Evolutionary conservation across 1,284 basidiomycete species (phyloP).

Genomic region (Ganoderma resinaceum): DNA sequence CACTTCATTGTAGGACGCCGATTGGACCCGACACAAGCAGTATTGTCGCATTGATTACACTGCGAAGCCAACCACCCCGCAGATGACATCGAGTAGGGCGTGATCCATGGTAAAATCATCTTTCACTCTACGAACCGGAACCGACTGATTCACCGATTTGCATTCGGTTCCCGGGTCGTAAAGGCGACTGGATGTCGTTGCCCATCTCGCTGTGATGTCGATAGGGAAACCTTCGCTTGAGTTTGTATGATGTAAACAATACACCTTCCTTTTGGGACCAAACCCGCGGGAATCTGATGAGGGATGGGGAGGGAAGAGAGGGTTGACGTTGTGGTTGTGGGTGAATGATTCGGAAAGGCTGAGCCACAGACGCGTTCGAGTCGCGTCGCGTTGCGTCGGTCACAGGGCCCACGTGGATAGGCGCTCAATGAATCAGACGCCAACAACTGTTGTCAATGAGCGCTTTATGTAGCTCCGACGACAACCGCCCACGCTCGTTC

Average conservation of each 20-base stretch:
- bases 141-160: background rate
- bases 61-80: background rate
- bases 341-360: background rate
- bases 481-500: background rate
- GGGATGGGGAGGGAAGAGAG: background rate
- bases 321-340: background rate
- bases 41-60: background rate
- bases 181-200: too few species aligned
- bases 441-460: background rate
- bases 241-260: background rate
- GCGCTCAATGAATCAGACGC: background rate
- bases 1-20: background rate
- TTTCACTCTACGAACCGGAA: background rate
- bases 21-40: background rate
- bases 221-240: background rate
- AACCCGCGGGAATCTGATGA: background rate
- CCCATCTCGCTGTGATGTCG: too few species aligned
- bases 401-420: background rate
- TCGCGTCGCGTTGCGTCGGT: background rate
- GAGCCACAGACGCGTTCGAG: background rate
- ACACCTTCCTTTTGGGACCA: background rate
- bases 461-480: background rate
- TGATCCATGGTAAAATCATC: background rate
- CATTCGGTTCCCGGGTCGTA: background rate
- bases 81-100: background rate